phyloP scores from a whole-genome alignment of 768 basidiomycete genomes.

The Tylopilus felleus region DNA sequence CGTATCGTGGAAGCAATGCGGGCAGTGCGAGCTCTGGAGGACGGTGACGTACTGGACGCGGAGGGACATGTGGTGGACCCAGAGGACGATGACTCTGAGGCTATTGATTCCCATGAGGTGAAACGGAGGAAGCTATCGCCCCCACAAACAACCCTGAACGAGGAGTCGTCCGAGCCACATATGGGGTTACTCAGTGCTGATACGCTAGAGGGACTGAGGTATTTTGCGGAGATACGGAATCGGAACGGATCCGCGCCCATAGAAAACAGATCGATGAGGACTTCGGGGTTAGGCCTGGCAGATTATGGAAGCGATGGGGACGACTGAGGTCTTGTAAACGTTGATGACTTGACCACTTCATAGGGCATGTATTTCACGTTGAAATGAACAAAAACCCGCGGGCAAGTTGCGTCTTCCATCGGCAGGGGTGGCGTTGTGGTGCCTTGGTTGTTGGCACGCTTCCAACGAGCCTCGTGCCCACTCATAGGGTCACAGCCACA shows the following conservation, averaged over 20 bases:
- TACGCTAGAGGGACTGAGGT: conserved; percentile 85
- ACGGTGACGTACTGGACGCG: conserved; percentile 50
- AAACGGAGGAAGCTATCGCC: conserved; percentile 35
- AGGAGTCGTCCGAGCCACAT: conserved; percentile 37
- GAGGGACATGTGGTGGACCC: conserved; percentile 33
- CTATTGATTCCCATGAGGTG: conserved; percentile 32
- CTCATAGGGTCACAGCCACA: conserved; percentile 28
- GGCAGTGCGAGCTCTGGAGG: conserved; percentile 83
- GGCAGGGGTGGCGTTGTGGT: conserved; percentile 14
- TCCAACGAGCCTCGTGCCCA: conserved; percentile 18
- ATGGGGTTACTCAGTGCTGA: conserved; percentile 74
- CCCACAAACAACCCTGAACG: conserved; percentile 26
- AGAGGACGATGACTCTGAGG: conserved; percentile 35
- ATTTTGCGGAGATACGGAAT: conserved; percentile 84
- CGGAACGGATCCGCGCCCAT: conserved; percentile 42
- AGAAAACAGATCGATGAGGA: conserved; percentile 22
- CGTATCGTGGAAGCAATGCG: conserved; percentile 87
- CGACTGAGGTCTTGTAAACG: conserved; percentile 25
- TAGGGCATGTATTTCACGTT: conserved; percentile 7
- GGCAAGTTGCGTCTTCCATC: neutral
- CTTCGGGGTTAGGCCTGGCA: conserved; percentile 56
- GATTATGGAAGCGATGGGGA: conserved; percentile 79
- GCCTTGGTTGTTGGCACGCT: conserved; percentile 22
- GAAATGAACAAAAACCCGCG: neutral
- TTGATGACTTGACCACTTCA: neutral